Percentiles rank a stretch among this genome's conserved stretches.
Conservation (phyloP, 345 rosid species). For the Eucalyptus cloeziana region DNA sequence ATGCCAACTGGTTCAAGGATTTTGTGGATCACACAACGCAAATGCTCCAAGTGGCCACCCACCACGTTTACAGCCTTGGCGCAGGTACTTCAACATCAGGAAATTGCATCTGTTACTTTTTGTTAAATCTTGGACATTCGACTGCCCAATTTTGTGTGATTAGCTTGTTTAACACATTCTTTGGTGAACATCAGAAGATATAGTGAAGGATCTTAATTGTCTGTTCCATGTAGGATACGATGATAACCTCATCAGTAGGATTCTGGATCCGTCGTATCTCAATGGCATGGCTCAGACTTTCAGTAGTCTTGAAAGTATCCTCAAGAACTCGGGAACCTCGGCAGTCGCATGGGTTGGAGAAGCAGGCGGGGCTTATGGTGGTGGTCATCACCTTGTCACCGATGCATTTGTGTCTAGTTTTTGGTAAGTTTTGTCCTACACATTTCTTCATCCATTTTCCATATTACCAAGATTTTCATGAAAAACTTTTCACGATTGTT, state of each 20-base stretch:
- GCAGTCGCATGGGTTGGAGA: conserved; percentile 61
- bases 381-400: conserved; percentile 38
- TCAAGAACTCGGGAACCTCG: conserved; percentile 14
- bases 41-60: conserved; percentile 29
- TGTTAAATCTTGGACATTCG: not conserved
- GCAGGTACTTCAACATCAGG: conserved; percentile 7
- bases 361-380: conserved; percentile 47
- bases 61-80: conserved; percentile 54
- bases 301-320: conserved; percentile 13
- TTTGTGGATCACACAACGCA: conserved; percentile 9
- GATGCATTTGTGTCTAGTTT: conserved; percentile 43
- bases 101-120: not conserved
- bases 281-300: conserved; percentile 7
- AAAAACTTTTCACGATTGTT: not conserved
- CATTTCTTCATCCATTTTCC: not conserved
- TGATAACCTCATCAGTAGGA: conserved; percentile 23
- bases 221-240: conserved; percentile 20
- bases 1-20: conserved; percentile 22
- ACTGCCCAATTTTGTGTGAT: not conserved
- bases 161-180: not conserved
- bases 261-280: conserved; percentile 31
- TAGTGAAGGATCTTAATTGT: not conserved
- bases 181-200: not conserved
- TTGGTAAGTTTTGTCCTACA: conserved; percentile 13
- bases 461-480: not conserved